phyloP scores from a whole-genome alignment of 371 early-diverging fungal species.

The Apophysomyces ossiformis region DNA sequence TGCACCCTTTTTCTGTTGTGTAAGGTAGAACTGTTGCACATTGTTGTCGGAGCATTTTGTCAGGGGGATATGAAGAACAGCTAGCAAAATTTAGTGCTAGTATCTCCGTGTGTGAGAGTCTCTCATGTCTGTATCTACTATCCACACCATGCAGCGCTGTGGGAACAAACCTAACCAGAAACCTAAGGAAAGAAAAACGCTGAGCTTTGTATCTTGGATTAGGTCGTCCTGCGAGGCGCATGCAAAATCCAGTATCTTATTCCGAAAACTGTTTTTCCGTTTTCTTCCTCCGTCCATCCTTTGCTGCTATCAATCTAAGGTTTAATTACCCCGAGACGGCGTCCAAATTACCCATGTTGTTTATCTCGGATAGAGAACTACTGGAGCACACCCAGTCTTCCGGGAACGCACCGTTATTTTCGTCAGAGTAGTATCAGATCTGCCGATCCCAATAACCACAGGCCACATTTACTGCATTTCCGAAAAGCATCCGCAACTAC shows the following conservation, averaged over 20 bases:
- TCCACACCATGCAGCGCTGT: constrained; percentile 2
- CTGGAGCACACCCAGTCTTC: not conserved
- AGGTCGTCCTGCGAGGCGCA: not conserved
- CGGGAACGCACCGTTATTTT: constrained; percentile 1
- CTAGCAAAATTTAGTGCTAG: not conserved
- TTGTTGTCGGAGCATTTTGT: constrained; percentile 1
- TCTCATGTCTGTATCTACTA: not conserved
- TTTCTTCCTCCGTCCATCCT: constrained; percentile 7
- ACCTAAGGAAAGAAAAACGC: not conserved
- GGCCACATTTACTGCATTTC: constrained; percentile 5
- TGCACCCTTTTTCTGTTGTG: constrained; percentile 9
- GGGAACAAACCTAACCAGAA: not conserved
- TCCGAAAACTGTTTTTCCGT: not conserved
- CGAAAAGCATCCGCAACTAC: not conserved
- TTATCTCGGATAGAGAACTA: not conserved
- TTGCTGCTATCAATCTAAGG: not conserved
- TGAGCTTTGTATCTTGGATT: not conserved
- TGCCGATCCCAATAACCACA: constrained; percentile 8
- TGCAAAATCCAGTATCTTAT: not conserved
- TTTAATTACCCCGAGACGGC: constrained; percentile 12
- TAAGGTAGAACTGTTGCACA: constrained; percentile 10
- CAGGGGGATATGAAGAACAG: not conserved
- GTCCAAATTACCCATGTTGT: not conserved
- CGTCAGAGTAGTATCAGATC: constrained; percentile 11
- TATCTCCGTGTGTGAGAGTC: too few relatives aligned